Evolutionary conservation across 768 basidiomycete genomes (phyloP).

Genomic region (Pulveroboletus frians): DNA sequence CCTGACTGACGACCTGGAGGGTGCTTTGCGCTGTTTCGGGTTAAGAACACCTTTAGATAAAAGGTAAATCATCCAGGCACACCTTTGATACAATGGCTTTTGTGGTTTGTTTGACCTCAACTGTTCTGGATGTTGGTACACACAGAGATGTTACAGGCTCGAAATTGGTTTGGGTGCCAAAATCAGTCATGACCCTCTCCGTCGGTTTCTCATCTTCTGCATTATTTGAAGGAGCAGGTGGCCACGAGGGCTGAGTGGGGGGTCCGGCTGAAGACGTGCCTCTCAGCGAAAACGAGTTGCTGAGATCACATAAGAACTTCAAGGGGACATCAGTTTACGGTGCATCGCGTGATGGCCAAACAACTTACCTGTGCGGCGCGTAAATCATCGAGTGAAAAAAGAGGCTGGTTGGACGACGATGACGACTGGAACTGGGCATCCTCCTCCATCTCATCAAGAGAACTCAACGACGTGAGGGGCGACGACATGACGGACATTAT

Average conservation of each 20-base stretch:
- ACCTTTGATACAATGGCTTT: constrained; percentile 21
- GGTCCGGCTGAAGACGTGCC: constrained; percentile 2
- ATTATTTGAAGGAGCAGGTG: background rate
- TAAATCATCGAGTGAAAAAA: constrained; percentile 44
- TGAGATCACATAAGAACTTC: constrained; percentile 41
- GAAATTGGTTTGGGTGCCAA: constrained; percentile 26
- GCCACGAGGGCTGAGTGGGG: background rate
- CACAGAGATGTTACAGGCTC: constrained; percentile 8
- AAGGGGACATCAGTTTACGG: constrained; percentile 7
- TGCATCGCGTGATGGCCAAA: constrained; percentile 1
- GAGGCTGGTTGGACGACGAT: constrained; percentile 21
- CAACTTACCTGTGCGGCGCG: constrained; percentile 53
- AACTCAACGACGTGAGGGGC: constrained; percentile 69
- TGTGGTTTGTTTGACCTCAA: constrained; percentile 19
- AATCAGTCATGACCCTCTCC: constrained; percentile 20
- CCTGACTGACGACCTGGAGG: constrained; percentile 16
- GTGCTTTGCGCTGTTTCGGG: constrained; percentile 27
- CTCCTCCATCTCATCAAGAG: constrained; percentile 55
- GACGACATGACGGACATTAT: constrained; percentile 57
- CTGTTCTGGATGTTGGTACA: constrained; percentile 10
- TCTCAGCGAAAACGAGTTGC: constrained; percentile 15
- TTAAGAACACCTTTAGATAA: constrained; percentile 1
- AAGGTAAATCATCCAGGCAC: background rate
- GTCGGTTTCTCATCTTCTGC: background rate
- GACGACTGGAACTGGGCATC: constrained; percentile 20